Base-by-base conservation (phyloP, 495 filamentous ascomycete species). In the Peziza echinospora region DNA sequence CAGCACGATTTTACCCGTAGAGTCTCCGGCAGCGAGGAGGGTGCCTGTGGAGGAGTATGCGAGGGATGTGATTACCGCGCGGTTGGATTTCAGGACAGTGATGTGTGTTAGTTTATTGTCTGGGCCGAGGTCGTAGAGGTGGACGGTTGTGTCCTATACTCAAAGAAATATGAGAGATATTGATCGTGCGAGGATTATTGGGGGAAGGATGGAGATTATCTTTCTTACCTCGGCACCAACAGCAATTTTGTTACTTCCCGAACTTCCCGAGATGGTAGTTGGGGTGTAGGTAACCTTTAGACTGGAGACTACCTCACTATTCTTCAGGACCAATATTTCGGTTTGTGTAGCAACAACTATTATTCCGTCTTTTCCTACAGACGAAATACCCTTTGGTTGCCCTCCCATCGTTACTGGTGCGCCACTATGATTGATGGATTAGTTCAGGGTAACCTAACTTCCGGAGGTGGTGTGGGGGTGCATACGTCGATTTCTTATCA, bases 1-100 rank as follows among this genome's bases (percentile, higher is more conserved):
- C 13, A 82, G 80, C 44, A 75, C 62, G 43, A 97, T 83, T 64
- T 89, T 87, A 43, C 89, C 89, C 2, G 73, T 71, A n/a, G 77
- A 69, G 60, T 81, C 80, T 19, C 89, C 89, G 5, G 77, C 80
- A 0, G 85, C 85, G 24, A 97, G 67, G 43, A 78, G 66, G 0
- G 70, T 65, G 22, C 80, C 84, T 44, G 75, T 65, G 2, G 72
- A 69, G 0, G 84, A 87, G 67, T 93, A 96, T 2, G 84, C 65
- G 8, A 97, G 68, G 1, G 75, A 63, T 5, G 79, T 76, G 52
- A 80, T 71, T 19, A 67, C 59, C 1, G 76, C 64, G 1, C 67
- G 71, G 19, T 72, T 68, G 26, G 64, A 67, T 16, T 61, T 66
- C 3, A 76, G 65, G 39, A 37, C 30, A 0, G 30, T 17, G 13